Evolutionary conservation across 2,329 filamentous ascomycete genomes (phyloP).

Genomic region (Grosmannia clavigera): DNA sequence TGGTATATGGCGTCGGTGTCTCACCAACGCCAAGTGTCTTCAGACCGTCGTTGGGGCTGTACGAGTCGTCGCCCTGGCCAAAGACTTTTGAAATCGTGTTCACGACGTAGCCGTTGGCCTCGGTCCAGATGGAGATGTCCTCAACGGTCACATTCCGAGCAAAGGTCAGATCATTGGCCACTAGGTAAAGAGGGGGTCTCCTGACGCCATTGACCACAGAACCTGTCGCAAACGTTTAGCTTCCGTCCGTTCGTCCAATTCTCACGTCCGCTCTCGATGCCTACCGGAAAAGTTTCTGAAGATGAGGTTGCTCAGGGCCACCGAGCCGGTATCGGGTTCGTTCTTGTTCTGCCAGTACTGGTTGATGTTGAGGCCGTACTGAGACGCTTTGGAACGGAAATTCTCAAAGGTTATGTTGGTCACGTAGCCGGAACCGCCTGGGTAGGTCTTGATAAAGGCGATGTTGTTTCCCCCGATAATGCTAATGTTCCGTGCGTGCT

Average conservation of each 20-base stretch:
- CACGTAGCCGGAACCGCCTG: conserved; percentile 24
- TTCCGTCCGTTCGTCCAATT: too few species aligned
- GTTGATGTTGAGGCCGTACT: conserved; percentile 6
- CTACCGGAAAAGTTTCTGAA: too few species aligned
- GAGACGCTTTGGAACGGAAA: conserved; percentile 8
- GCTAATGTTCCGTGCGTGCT: conserved; percentile 22
- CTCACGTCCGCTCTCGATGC: conserved; percentile 4
- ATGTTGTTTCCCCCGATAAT: conserved; percentile 23
- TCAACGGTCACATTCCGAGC: conserved; percentile 19
- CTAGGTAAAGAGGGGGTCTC: too few species aligned
- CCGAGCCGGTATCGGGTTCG: too few species aligned
- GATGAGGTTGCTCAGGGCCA: too few species aligned
- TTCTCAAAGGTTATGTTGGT: conserved; percentile 20
- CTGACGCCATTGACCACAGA: too few species aligned
- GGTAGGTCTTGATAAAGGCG: conserved; percentile 26
- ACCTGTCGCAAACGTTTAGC: not conserved
- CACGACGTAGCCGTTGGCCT: conserved; percentile 12
- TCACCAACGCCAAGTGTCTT: conserved; percentile 4
- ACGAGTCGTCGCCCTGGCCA: conserved; percentile 18
- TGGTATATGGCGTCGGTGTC: conserved; percentile 16
- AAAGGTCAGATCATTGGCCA: conserved; percentile 17
- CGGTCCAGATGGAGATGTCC: conserved; percentile 24
- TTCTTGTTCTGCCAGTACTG: too few species aligned
- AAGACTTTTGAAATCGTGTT: conserved; percentile 24
- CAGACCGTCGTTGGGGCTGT: conserved; percentile 13